phyloP scores from a whole-genome alignment of 371 early-diverging fungal genomes.

The Mortierella polycephala region DNA sequence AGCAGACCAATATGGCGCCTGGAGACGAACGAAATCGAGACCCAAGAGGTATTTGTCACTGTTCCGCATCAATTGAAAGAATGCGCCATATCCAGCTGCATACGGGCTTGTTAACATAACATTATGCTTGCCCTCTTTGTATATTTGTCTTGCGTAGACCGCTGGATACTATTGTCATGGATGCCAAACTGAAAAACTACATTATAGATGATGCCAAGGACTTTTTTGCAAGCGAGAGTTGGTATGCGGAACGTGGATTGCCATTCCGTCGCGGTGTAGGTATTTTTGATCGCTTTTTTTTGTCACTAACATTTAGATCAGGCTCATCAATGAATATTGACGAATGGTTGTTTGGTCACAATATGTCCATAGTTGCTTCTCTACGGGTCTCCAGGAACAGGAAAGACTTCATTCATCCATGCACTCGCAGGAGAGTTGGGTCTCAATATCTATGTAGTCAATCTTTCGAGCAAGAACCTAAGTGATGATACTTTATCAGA shows the following conservation, averaged over 20 bases:
- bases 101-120: not conserved
- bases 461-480: conserved; percentile 85
- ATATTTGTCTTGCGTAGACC: conserved; percentile 51
- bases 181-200: conserved; percentile 63
- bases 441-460: conserved; percentile 94
- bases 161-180: conserved; percentile 73
- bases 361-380: conserved; percentile 67
- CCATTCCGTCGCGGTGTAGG: conserved; percentile 90
- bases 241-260: conserved; percentile 92
- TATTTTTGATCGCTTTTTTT: not conserved
- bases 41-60: conserved; percentile 42
- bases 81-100: not conserved
- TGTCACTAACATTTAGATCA: not conserved
- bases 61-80: not conserved
- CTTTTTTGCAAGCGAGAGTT: conserved; percentile 81
- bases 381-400: conserved; percentile 90
- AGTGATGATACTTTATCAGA: conserved; percentile 92
- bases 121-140: not conserved
- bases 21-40: conserved; percentile 58
- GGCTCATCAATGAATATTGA: no score
- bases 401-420: conserved; percentile 96
- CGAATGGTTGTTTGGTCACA: no score
- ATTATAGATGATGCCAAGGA: conserved; percentile 83
- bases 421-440: conserved; percentile 95
- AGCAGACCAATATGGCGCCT: conserved; percentile 76